Conservation (phyloP, 1,284 basidiomycete genomes). For the Cutaneotrichosporon curvatum region DNA sequence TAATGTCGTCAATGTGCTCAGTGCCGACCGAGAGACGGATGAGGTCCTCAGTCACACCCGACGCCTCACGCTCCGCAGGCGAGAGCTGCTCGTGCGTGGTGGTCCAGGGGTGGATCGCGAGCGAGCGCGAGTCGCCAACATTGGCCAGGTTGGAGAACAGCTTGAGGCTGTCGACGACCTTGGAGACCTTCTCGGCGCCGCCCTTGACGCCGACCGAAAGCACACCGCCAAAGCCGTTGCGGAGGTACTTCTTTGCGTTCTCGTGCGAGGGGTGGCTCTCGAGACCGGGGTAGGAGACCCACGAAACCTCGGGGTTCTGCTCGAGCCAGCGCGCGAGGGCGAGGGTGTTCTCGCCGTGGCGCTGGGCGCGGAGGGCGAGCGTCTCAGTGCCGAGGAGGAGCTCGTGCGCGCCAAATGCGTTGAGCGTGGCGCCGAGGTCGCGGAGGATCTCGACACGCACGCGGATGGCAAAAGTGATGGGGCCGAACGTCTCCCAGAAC, state of each 20-base stretch:
- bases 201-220: conserved; percentile 76
- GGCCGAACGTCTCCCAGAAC: conserved; percentile 67
- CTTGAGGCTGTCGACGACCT: conserved; percentile 65
- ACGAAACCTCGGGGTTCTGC: conserved; percentile 52
- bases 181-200: conserved; percentile 55
- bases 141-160: conserved; percentile 71
- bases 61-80: conserved; percentile 58
- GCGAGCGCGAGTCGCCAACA: conserved; percentile 69
- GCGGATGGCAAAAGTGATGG: conserved; percentile 47
- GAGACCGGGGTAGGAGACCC: conserved; percentile 78
- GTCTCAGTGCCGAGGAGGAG: conserved; percentile 83
- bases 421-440: conserved; percentile 66
- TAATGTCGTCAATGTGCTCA: conserved; percentile 76
- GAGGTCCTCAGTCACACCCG: conserved; percentile 73
- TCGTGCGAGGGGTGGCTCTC: conserved; percentile 58
- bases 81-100: conserved; percentile 58
- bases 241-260: conserved; percentile 57
- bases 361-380: conserved; percentile 59
- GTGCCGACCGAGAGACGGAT: conserved; percentile 75
- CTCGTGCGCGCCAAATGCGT: conserved; percentile 76
- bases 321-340: conserved; percentile 57
- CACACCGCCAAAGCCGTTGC: conserved; percentile 63
- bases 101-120: conserved; percentile 72
- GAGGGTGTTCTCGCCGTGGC: conserved; percentile 20
- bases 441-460: conserved; percentile 53